phyloP scores from a whole-genome alignment of 768 basidiomycete species.

The Phaffia tasmanica region DNA sequence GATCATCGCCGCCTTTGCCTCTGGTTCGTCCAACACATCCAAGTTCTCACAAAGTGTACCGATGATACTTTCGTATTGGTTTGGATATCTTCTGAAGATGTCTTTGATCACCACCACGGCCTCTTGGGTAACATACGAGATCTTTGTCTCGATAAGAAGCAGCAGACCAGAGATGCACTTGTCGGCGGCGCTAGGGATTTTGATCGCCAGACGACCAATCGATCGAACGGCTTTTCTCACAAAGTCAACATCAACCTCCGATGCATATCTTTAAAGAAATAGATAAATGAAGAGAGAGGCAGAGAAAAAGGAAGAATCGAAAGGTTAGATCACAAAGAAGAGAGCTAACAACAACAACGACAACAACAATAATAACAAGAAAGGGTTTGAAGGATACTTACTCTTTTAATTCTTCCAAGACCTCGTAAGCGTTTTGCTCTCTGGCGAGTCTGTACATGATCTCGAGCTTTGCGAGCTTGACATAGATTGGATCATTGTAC shows the following conservation, averaged over 20 bases:
- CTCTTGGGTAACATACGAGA: conserved; percentile 97
- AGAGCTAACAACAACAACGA: too few species aligned
- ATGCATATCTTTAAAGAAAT: conserved; percentile 60
- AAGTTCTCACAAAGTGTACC: conserved; percentile 88
- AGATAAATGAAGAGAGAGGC: too few species aligned
- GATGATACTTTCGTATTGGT: conserved; percentile 91
- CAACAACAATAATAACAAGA: too few species aligned
- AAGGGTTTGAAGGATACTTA: conserved; percentile 47
- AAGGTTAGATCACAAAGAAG: background rate
- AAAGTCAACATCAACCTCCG: conserved; percentile 97
- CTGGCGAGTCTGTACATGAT: conserved; percentile 91
- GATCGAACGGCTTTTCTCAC: conserved; percentile 89
- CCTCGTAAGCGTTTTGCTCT: conserved; percentile 85
- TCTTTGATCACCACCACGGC: conserved; percentile 99
- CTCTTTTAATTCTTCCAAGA: conserved; percentile 94
- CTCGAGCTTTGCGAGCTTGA: conserved; percentile 95
- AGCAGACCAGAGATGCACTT: conserved; percentile 87
- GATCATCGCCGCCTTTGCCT: conserved; percentile 93
- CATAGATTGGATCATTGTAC: conserved; percentile 98
- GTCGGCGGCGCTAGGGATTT: conserved; percentile 84
- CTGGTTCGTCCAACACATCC: conserved; percentile 93
- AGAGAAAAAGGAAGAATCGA: background rate
- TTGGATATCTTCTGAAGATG: conserved; percentile 95
- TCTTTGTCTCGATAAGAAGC: conserved; percentile 81
- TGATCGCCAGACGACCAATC: conserved; percentile 91